phyloP scores from a whole-genome alignment of 331 rosid species.

The Acacia concinna region DNA sequence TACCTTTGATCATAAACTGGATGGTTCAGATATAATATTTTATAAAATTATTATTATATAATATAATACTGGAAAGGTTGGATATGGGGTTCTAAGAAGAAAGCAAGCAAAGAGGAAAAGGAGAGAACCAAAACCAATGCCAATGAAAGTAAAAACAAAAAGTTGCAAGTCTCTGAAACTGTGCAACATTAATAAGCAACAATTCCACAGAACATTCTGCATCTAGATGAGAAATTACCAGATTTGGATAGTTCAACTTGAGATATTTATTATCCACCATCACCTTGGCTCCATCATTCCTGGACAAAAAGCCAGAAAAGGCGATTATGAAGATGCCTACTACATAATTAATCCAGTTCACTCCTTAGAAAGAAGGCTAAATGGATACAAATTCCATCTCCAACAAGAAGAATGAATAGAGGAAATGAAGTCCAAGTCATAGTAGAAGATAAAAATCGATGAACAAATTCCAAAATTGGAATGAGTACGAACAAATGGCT shows the following conservation, averaged over 20 bases:
- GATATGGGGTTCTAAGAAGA: no score
- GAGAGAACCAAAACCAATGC: no score
- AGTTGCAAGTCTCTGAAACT: neutral
- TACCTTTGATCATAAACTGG: no score
- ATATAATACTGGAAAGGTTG: no score
- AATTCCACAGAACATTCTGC: neutral
- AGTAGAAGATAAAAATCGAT: neutral
- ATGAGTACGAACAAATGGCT: neutral
- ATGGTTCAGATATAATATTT: no score
- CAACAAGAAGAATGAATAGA: neutral
- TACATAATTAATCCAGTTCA: neutral
- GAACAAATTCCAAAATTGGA: neutral
- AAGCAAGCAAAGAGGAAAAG: no score
- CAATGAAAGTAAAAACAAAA: neutral
- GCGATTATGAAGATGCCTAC: conserved; percentile 14
- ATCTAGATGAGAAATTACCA: conserved; percentile 52
- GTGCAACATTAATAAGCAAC: conserved; percentile 14
- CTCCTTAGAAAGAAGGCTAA: neutral
- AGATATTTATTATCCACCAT: conserved; percentile 89
- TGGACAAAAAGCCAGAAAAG: conserved; percentile 29
- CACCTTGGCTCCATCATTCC: conserved; percentile 86
- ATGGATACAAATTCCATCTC: conserved; percentile 1
- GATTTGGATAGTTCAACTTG: conserved; percentile 68
- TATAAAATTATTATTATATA: no score
- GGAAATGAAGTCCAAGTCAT: neutral